Conservation (phyloP, 2,329 filamentous ascomycete genomes). For the Zymoseptoria pseudotritici region DNA sequence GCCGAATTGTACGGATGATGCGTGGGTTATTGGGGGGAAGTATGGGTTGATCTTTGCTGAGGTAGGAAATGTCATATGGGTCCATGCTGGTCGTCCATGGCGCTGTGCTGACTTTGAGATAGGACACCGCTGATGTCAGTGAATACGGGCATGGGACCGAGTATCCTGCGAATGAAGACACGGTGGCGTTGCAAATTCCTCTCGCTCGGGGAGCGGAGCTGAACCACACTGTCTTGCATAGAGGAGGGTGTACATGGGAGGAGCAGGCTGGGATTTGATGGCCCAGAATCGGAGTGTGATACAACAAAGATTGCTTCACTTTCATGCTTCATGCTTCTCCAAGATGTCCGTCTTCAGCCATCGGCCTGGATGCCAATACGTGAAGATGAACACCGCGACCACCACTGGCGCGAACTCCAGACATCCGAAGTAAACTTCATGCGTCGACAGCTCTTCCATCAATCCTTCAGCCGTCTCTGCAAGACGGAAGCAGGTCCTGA, state of each 20-base stretch:
- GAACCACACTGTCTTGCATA: slow-evolving; percentile 10
- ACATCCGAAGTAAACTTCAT: slow-evolving; percentile 48
- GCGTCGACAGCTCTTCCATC: slow-evolving; percentile 38
- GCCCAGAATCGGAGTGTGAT: background rate
- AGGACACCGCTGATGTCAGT: slow-evolving; percentile 7
- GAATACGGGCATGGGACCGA: slow-evolving; percentile 8
- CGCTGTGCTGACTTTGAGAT: background rate
- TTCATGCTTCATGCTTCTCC: background rate
- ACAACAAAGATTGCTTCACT: background rate
- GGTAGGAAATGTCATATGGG: background rate
- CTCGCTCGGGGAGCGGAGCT: slow-evolving; percentile 2
- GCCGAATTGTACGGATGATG: slow-evolving; percentile 7
- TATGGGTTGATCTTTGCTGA: slow-evolving; percentile 10
- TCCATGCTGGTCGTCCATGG: background rate
- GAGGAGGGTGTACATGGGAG: slow-evolving; percentile 4
- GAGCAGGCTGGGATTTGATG: slow-evolving; percentile 5
- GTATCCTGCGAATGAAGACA: slow-evolving; percentile 6
- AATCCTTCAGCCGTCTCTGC: slow-evolving; percentile 48
- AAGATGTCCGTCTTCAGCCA: slow-evolving; percentile 20
- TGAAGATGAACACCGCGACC: slow-evolving; percentile 42
- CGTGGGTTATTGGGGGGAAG: slow-evolving; percentile 8
- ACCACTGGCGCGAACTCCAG: slow-evolving; percentile 51
- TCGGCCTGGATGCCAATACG: slow-evolving; percentile 39
- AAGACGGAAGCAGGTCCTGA: slow-evolving; percentile 49
- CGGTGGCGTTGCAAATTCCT: slow-evolving; percentile 6